Evolutionary conservation across 2,329 filamentous ascomycete genomes (phyloP).

Genomic region (Rhinocladiella similis): DNA sequence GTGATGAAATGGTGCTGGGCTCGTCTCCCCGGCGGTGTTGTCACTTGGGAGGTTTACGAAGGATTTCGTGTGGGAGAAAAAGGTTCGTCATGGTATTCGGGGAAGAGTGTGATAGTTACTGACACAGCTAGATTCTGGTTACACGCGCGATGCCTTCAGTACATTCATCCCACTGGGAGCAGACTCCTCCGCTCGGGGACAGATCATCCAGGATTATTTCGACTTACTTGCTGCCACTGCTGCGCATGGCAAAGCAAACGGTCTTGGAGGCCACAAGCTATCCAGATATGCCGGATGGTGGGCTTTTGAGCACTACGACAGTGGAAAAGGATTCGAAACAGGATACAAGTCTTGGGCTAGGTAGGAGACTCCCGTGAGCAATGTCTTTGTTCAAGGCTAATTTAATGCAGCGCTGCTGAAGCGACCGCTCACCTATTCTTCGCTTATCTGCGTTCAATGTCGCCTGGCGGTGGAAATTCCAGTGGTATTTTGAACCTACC

Average conservation of each 20-base stretch:
- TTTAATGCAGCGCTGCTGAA: constrained; percentile 72
- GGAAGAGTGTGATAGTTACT: constrained; percentile 22
- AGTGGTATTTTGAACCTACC: constrained; percentile 84
- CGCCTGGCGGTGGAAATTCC: constrained; percentile 70
- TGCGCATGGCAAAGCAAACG: constrained; percentile 90
- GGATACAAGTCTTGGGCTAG: constrained; percentile 86
- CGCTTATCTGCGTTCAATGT: constrained; percentile 86
- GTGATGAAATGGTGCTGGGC: constrained; percentile 99
- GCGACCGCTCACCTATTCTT: constrained; percentile 97
- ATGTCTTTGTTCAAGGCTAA: neutral
- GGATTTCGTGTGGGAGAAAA: constrained; percentile 92
- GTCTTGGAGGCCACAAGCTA: constrained; percentile 87
- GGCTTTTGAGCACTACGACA: constrained; percentile 90
- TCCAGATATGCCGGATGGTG: constrained; percentile 97
- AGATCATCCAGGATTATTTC: constrained; percentile 95
- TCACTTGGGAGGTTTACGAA: constrained; percentile 96
- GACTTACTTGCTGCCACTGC: constrained; percentile 88
- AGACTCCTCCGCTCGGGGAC: constrained; percentile 78
- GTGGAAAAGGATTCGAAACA: constrained; percentile 87
- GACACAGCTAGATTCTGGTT: constrained; percentile 70
- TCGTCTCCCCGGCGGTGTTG: constrained; percentile 82
- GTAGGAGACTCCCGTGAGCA: constrained; percentile 48
- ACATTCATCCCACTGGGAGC: constrained; percentile 95
- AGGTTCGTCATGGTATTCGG: constrained; percentile 55
- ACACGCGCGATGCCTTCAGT: constrained; percentile 89